Conservation (phyloP, 106 monocot species). For the Ottelia alismoides region DNA sequence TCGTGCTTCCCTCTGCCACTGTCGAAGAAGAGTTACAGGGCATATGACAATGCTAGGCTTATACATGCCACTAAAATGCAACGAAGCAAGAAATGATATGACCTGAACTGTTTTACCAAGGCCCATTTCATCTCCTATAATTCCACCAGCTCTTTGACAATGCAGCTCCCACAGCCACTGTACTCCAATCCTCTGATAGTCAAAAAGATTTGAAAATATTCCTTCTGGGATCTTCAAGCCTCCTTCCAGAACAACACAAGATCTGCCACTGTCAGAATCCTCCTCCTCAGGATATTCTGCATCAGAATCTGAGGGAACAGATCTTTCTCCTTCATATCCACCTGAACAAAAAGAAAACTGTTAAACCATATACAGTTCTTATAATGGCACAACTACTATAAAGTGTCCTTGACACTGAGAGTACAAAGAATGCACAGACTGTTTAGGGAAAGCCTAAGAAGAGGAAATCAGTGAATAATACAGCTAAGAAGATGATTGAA, state of each 20-base stretch:
- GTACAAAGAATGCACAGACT: too few relatives aligned
- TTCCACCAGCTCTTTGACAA: constrained; percentile 92
- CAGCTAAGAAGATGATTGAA: too few relatives aligned
- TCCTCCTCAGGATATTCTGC: background rate
- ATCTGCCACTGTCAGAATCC: constrained; percentile 3
- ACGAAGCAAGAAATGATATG: constrained; percentile 72
- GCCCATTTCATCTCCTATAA: constrained; percentile 99
- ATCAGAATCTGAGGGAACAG: constrained; percentile 8
- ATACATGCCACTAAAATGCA: constrained; percentile 82
- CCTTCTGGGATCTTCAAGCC: constrained; percentile 64
- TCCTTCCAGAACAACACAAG: constrained; percentile 66
- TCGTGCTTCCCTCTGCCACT: constrained; percentile 76
- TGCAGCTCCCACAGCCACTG: constrained; percentile 99
- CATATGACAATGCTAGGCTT: constrained; percentile 88
- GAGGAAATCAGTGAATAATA: too few relatives aligned
- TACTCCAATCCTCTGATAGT: constrained; percentile 95
- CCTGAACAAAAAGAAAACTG: constrained; percentile 26
- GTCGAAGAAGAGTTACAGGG: constrained; percentile 79
- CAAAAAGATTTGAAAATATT: constrained; percentile 70
- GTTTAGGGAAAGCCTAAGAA: too few relatives aligned
- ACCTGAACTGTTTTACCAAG: constrained; percentile 92
- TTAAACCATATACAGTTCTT: too few relatives aligned
- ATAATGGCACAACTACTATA: too few relatives aligned
- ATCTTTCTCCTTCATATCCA: constrained; percentile 15
- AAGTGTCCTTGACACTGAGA: too few relatives aligned